A percentile compares a stretch with the other conserved stretches of the same genome.
These are phyloP conservation scores for Suhomyces chickasaworum DNA, from an alignment of 1,139 yeast genomes.

Conservation along the genomic window DNA sequence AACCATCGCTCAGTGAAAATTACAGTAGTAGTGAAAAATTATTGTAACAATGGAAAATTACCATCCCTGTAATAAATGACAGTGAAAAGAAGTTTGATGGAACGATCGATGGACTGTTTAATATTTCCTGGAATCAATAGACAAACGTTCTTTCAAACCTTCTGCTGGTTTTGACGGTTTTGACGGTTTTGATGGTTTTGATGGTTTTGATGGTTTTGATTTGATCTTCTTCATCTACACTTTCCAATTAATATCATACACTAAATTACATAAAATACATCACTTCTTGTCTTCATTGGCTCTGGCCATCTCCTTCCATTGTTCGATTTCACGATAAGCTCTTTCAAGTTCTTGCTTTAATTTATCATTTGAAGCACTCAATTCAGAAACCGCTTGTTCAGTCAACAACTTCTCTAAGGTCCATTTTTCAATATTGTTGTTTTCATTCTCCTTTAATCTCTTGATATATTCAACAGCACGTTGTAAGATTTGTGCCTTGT, in stretches of 20 bases:
- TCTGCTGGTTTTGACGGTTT: neutral
- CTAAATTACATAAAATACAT: slow-evolving; percentile 9
- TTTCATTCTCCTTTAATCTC: slow-evolving; percentile 85
- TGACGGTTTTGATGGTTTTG: too few species aligned
- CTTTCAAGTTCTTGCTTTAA: slow-evolving; percentile 78
- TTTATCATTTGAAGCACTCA: slow-evolving; percentile 75
- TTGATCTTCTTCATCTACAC: too few species aligned
- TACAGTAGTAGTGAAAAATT: neutral
- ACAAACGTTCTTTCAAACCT: too few species aligned
- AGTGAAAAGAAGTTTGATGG: too few species aligned
- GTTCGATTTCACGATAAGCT: slow-evolving; percentile 91
- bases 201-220: neutral
- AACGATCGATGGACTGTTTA: neutral
- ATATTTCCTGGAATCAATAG: too few species aligned
- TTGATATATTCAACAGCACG: slow-evolving; percentile 89
- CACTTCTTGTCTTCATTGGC: slow-evolving; percentile 26
- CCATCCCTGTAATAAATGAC: too few species aligned
- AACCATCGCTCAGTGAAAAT: too few species aligned
- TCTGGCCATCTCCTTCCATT: slow-evolving; percentile 59
- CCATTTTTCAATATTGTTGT: slow-evolving; percentile 88
- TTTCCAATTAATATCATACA: slow-evolving; percentile 7
- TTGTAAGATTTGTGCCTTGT: slow-evolving; percentile 86
- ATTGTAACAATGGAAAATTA: too few species aligned
- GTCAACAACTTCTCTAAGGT: slow-evolving; percentile 87
- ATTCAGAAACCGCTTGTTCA: slow-evolving; percentile 86